Evolutionary conservation across 2,329 filamentous ascomycete species (phyloP).

Genomic region (Sporothrix schenckii): DNA sequence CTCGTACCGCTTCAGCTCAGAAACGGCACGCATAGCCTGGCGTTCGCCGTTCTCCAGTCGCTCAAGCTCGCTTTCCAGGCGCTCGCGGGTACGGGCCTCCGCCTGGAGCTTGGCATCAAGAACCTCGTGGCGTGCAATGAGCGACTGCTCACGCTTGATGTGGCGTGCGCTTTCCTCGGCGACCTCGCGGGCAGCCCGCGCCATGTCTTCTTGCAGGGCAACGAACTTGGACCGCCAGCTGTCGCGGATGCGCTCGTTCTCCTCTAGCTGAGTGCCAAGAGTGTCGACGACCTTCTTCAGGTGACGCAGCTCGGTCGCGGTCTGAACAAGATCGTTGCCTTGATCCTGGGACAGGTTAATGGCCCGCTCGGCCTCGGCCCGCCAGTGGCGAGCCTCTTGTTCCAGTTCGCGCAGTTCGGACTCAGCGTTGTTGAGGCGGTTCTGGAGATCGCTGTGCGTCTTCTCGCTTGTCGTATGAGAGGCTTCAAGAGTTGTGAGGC

Average conservation of each 20-base stretch:
- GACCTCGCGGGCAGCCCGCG: slow-evolving; percentile 74
- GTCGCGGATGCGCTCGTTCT: slow-evolving; percentile 82
- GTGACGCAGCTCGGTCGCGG: slow-evolving; percentile 67
- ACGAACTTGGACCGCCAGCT: slow-evolving; percentile 83
- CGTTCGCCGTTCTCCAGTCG: slow-evolving; percentile 66
- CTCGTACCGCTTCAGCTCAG: slow-evolving; percentile 65
- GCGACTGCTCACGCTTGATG: slow-evolving; percentile 76
- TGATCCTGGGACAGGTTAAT: slow-evolving; percentile 56
- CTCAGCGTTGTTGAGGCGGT: slow-evolving; percentile 58
- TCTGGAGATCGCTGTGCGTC: slow-evolving; percentile 58
- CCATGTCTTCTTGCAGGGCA: slow-evolving; percentile 85
- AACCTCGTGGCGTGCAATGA: slow-evolving; percentile 77
- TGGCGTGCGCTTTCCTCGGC: slow-evolving; percentile 80
- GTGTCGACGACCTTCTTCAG: slow-evolving; percentile 73
- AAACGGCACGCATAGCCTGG: slow-evolving; percentile 65
- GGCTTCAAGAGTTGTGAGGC: slow-evolving; percentile 68
- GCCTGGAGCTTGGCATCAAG: slow-evolving; percentile 76
- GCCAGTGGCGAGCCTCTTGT: slow-evolving; percentile 64
- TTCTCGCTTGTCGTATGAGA: slow-evolving; percentile 63
- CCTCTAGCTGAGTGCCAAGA: slow-evolving; percentile 76
- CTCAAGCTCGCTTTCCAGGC: slow-evolving; percentile 67
- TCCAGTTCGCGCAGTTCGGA: slow-evolving; percentile 58
- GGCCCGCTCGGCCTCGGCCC: slow-evolving; percentile 62
- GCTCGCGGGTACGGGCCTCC: slow-evolving; percentile 70
- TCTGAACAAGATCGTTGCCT: slow-evolving; percentile 53